Evolutionary conservation across 2,329 filamentous ascomycete genomes (phyloP).

Genomic region (Epicoccum sorghinum): DNA sequence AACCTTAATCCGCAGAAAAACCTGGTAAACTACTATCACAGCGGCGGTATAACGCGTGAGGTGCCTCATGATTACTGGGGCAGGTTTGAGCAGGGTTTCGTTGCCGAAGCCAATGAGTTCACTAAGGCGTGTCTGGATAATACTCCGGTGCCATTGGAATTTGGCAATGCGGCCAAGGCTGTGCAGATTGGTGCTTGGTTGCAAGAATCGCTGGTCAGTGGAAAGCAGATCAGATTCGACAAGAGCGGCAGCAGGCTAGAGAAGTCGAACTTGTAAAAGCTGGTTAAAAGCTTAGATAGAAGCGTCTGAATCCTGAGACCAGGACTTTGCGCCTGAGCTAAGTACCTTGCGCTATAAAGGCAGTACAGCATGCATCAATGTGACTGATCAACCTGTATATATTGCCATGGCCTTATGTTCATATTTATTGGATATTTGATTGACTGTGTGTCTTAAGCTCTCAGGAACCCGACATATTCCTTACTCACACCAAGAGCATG

Average conservation of each 20-base stretch:
- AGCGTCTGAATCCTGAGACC: too few relatives aligned
- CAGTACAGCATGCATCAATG: too few relatives aligned
- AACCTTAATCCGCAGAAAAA: constrained; percentile 64
- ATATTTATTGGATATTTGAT: too few relatives aligned
- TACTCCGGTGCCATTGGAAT: constrained; percentile 46
- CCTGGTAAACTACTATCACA: constrained; percentile 62
- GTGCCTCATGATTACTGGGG: constrained; percentile 68
- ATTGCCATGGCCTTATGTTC: too few relatives aligned
- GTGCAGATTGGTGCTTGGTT: constrained; percentile 55
- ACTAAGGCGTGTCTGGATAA: constrained; percentile 64
- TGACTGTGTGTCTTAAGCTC: too few relatives aligned
- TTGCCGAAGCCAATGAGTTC: constrained; percentile 68
- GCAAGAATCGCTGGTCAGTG: constrained; percentile 62
- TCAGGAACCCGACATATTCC: too few relatives aligned
- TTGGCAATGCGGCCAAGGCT: constrained; percentile 44
- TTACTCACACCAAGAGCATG: too few relatives aligned
- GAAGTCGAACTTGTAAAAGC: constrained; percentile 6
- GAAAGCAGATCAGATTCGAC: constrained; percentile 59
- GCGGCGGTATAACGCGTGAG: constrained; percentile 62
- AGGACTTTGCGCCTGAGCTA: too few relatives aligned
- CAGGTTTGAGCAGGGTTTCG: constrained; percentile 67
- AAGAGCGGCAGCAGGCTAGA: constrained; percentile 5
- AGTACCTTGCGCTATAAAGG: too few relatives aligned
- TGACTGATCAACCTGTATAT: too few relatives aligned
- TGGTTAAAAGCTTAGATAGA: too few relatives aligned